These are phyloP conservation scores for Tolypocladium inflatum DNA, from an alignment of 2,329 filamentous ascomycete species.

Conservation along the genomic window DNA sequence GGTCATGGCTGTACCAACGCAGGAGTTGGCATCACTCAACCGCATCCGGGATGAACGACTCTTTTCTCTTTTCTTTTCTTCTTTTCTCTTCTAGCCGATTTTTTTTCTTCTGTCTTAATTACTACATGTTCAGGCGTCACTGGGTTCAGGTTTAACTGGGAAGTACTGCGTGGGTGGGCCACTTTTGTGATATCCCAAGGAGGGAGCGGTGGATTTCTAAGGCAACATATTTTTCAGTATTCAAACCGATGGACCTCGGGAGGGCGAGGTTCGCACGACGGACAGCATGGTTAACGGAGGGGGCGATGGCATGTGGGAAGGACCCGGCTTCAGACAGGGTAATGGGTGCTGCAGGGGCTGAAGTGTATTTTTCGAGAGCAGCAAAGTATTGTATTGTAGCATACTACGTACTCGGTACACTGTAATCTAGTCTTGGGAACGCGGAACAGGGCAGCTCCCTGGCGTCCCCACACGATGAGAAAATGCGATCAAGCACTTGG, in stretches of 20 bases:
- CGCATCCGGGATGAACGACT: neutral
- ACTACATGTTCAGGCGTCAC: neutral
- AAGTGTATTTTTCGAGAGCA: neutral
- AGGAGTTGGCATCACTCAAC: neutral
- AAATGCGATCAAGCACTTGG: neutral
- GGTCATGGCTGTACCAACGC: neutral
- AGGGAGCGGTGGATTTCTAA: neutral
- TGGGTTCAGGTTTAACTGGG: neutral
- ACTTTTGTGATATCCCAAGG: conserved; percentile 3
- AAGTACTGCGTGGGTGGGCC: neutral
- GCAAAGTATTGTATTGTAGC: neutral
- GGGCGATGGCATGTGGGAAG: neutral
- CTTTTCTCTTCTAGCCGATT: neutral
- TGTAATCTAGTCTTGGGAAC: conserved; percentile 2
- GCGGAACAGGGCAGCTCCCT: neutral
- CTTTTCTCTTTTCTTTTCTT: neutral
- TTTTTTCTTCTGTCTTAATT: neutral
- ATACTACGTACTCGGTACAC: neutral
- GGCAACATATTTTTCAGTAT: neutral
- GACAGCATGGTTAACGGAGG: neutral
- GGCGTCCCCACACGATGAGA: neutral
- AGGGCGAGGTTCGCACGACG: neutral
- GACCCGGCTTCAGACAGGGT: neutral
- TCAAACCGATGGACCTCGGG: neutral
- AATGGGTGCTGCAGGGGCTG: neutral